Evolutionary conservation across 202 grass and related monocot genomes (phyloP), one percentile per base, ranked within the genome.

Genomic region (Brachypodium distachyon): DNA sequence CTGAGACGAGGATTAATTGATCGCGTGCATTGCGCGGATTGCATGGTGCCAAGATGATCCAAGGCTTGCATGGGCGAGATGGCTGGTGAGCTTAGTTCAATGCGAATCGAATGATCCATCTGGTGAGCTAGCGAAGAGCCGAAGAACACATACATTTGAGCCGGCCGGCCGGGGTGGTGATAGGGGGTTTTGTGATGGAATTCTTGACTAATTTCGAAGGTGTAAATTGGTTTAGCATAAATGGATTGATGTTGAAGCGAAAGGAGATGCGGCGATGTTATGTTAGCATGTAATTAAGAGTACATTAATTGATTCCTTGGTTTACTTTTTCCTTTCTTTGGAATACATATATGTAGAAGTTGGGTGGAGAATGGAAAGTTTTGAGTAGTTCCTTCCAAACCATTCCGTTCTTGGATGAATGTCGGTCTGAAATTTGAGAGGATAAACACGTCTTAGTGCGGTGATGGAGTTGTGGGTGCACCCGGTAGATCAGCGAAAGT

Each of bases 171-270:
- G 77, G 71, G 83, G 60, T 23, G 16, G 65, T 48, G 34, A 52
- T 4, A 11, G 17, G 55, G 27, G 31, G n/a, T 47, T 70, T 72
- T 78, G 56, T 34, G 76, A 67, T 80, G 38, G 31, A 52, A 22
- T 67, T 49, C 76, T 27, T 67, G 70, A 26, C 33, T 19, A 27
- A 42, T 68, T 51, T 53, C 54, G 17, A 55, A 29, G 54, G 14
- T 86, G 84, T 82, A 82, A 70, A 84, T 84, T 80, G 46, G 26
- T 46, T 75, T 88, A 88, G 86, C 81, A 70, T 79, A 68, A 76
- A 44, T 50, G 51, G 49, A 34, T 50, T 60, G 49, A 34, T 73
- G 18, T 61, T 47, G 37, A 63, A 59, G 25, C n/a, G 21, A 67
- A 72, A 73, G 28, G n/a, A n/a, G 32, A 55, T 47, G 73, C 17